phyloP scores from a whole-genome alignment of 2,329 filamentous ascomycete genomes.

The Claviceps capensis region DNA sequence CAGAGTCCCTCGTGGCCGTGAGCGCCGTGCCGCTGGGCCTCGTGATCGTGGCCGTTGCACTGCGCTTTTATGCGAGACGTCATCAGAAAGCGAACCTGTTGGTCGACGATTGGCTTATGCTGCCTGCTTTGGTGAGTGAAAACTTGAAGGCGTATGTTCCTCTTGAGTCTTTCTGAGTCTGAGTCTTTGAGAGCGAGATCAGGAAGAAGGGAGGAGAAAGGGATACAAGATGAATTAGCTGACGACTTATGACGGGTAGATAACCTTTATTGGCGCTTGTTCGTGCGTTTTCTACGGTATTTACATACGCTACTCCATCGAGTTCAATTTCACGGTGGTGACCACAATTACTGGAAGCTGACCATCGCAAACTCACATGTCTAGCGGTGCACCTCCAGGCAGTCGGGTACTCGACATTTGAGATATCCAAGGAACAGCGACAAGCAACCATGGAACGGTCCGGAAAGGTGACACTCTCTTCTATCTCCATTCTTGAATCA shows the following conservation, averaged over 20 bases:
- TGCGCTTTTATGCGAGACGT: constrained; percentile 8
- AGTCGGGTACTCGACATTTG: not conserved
- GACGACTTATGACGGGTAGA: not conserved
- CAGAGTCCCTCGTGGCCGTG: not conserved
- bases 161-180: not conserved
- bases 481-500: no score
- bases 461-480: not conserved
- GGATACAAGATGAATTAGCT: not conserved
- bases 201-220: not conserved
- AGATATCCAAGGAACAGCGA: not conserved
- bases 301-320: not conserved
- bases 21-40: not conserved
- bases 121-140: constrained; percentile 6
- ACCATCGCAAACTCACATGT: no score
- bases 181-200: no score
- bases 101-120: constrained; percentile 9
- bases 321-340: not conserved
- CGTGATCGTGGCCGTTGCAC: constrained; percentile 5
- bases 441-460: not conserved
- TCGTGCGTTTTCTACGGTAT: not conserved
- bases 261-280: not conserved
- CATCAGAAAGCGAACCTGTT: constrained; percentile 5
- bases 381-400: not conserved
- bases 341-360: no score
- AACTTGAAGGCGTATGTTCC: not conserved